Evolutionary conservation across 805 yeast genomes (phyloP).

Genomic region (Tetrapisispora iriomotensis): DNA sequence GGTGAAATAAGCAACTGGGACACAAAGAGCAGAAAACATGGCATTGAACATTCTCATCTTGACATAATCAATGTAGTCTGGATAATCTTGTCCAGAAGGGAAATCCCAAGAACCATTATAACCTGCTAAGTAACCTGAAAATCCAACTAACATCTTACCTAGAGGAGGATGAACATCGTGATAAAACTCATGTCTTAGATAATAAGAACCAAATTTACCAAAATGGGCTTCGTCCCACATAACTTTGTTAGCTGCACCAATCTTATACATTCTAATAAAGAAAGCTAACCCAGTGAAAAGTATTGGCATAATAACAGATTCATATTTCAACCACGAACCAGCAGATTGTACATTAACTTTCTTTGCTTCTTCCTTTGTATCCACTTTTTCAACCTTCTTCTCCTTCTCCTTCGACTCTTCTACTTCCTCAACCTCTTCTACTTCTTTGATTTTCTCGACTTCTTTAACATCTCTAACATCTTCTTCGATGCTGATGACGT

Average conservation of each 20-base stretch:
- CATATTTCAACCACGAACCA: conserved; percentile 15
- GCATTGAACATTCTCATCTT: conserved; percentile 69
- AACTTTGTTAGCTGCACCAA: conserved; percentile 47
- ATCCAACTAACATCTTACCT: conserved; percentile 72
- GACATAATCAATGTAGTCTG: conserved; percentile 49
- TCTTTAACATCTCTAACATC: not conserved
- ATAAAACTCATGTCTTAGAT: conserved; percentile 69
- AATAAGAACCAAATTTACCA: conserved; percentile 79
- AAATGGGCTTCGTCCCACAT: conserved; percentile 91
- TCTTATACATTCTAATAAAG: conserved; percentile 49
- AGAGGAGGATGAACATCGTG: conserved; percentile 85
- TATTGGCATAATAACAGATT: conserved; percentile 35
- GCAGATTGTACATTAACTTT: not conserved
- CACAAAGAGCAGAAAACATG: conserved; percentile 52
- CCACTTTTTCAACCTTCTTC: not conserved
- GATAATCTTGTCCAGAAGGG: conserved; percentile 56
- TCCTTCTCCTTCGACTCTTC: not conserved
- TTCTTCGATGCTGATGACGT: not conserved
- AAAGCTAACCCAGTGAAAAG: conserved; percentile 37
- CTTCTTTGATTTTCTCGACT: not conserved
- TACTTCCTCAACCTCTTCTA: not conserved
- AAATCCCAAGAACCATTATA: conserved; percentile 71
- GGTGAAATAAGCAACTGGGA: conserved; percentile 64
- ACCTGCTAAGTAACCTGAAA: conserved; percentile 68
- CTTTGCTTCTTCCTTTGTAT: not conserved